Evolutionary conservation across 768 basidiomycete genomes (phyloP), one percentile per base, ranked within the genome.

Genomic region (Stropharia rugosoannulata): DNA sequence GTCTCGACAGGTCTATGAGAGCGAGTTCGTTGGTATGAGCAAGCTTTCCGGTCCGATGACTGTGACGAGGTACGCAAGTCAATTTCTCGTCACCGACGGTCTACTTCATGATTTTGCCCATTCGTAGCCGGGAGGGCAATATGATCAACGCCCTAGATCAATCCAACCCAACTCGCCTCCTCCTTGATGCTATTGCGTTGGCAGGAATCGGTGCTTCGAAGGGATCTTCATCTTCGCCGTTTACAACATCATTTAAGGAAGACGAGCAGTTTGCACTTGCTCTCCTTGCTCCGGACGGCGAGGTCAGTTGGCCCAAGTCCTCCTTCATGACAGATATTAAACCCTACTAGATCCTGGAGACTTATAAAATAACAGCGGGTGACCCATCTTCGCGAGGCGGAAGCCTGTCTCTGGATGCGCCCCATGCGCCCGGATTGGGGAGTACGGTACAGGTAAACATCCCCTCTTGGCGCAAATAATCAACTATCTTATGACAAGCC

Each of bases 41-140:
- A 62, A 73, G 0, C 64, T 93, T 19, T 80, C 79, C 4, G 56
- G 64, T 9, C 68, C 75, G 4, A 68, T 89, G 70, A 70, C 62
- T 0, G 76, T 93, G 9, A 86, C 87, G 1, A 70, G 74, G 87
- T 87, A 64, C 46, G 68, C 61, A 5, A 25, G 9, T 41, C 12
- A 18, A 29, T 25, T 25, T 18, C 15, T 47, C 6, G 29, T 32
- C 29, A 32, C 29, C 29, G 10, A n/a, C 13, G 29, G 4, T 22
- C 38, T 18, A 45, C 47, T 40, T 10, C 11, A 25, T 22, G 58
- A 36, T n/a, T 55, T 36, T 47, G 18, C 42, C 15, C 39, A 41
- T 32, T 32, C 22, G 11, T 57, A 89, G 89, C 27, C 77, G 82
- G 5, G 83, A 89, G 68, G 90, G 90, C 2, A 93, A 92, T 62